Evolutionary conservation across 441 rosid genomes (phyloP).

Genomic region (Viola pubescens): DNA sequence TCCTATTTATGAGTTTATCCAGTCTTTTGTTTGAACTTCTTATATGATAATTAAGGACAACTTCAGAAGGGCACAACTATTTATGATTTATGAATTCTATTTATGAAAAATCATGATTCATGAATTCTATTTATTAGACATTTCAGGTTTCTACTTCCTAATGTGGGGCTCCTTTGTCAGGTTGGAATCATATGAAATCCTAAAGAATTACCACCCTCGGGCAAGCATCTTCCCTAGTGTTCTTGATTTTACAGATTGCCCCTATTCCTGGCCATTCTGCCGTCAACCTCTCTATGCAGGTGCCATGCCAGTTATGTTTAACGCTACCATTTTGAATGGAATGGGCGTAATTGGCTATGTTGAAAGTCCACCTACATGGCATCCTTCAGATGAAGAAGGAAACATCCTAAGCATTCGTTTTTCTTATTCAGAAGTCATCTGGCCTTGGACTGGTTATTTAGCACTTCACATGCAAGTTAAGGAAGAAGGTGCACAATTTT

Average conservation of each 20-base stretch:
- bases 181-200: constrained; percentile 91
- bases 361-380: constrained; percentile 81
- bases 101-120: no score
- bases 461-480: constrained; percentile 96
- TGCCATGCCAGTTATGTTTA: constrained; percentile 91
- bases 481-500: constrained; percentile 86
- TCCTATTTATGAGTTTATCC: not conserved
- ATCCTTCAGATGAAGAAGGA: constrained; percentile 83
- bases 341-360: constrained; percentile 93
- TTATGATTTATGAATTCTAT: no score
- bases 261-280: constrained; percentile 98
- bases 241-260: constrained; percentile 88
- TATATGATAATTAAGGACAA: no score
- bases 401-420: constrained; percentile 81
- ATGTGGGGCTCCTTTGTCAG: constrained; percentile 39
- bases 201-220: constrained; percentile 81
- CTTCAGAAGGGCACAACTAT: no score
- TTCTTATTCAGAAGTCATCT: constrained; percentile 69
- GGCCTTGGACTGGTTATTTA: constrained; percentile 99
- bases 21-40: no score
- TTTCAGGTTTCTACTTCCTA: not conserved
- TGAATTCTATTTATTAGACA: not conserved
- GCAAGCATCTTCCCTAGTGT: constrained; percentile 88
- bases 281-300: constrained; percentile 95
- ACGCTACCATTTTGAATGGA: constrained; percentile 85